Conservation (phyloP, 495 filamentous ascomycete genomes). For the Neurospora sp. region DNA sequence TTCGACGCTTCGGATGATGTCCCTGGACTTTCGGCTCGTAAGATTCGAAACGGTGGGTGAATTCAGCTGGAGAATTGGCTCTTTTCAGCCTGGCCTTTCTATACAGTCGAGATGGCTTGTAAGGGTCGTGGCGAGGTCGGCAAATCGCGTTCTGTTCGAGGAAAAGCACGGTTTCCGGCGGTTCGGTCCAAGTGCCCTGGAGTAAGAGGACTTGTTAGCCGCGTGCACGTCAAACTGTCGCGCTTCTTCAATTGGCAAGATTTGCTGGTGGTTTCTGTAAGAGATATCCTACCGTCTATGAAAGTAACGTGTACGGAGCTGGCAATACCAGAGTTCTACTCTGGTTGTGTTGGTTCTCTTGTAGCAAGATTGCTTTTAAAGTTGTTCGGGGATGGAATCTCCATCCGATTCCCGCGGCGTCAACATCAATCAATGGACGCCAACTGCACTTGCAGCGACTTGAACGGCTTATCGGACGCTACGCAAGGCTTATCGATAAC, state of each 20-base stretch:
- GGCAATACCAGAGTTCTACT: background rate
- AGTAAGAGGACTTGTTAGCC: background rate
- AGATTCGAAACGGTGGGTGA: background rate
- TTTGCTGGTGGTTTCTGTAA: background rate
- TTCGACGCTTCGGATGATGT: background rate
- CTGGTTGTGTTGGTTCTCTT: background rate
- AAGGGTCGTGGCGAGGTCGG: background rate
- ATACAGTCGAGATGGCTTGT: background rate
- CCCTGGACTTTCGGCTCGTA: background rate
- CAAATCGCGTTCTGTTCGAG: background rate
- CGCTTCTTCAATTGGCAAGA: background rate
- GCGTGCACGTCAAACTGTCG: background rate
- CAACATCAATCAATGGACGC: background rate
- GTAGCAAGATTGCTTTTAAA: background rate
- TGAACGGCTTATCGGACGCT: conserved; percentile 24
- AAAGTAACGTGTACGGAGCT: background rate
- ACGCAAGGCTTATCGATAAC: conserved; percentile 21
- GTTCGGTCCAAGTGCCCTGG: background rate
- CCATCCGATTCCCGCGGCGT: background rate
- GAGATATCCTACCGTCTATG: background rate
- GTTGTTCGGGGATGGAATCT: background rate
- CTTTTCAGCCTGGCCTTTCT: background rate
- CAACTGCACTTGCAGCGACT: background rate
- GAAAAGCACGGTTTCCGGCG: background rate
- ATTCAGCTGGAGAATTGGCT: background rate